Evolutionary conservation across 805 yeast species (phyloP).

Genomic region (Torulaspora quercuum): DNA sequence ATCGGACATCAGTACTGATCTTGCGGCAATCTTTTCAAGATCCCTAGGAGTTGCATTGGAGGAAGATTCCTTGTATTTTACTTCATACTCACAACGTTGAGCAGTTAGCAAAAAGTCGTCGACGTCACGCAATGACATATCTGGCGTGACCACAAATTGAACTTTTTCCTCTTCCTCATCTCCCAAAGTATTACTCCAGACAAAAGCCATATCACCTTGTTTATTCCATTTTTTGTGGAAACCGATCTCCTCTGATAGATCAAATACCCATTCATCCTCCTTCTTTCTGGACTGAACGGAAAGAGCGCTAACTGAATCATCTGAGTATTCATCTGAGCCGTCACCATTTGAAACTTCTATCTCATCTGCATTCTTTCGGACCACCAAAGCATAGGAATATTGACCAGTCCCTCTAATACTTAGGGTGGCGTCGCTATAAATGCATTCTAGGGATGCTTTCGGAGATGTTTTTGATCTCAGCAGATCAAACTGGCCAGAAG

Average conservation of each 20-base stretch:
- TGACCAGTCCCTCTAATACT: conserved; percentile 65
- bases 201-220: conserved; percentile 55
- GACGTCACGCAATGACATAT: conserved; percentile 48
- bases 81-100: conserved; percentile 69
- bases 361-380: conserved; percentile 68
- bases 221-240: conserved; percentile 51
- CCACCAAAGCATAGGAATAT: conserved; percentile 64
- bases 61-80: conserved; percentile 59
- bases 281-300: conserved; percentile 35
- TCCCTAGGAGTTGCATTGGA: conserved; percentile 44
- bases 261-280: conserved; percentile 68
- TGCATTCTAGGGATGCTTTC: conserved; percentile 78
- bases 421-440: conserved; percentile 76
- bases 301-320: conserved; percentile 36
- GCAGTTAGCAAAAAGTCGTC: conserved; percentile 61
- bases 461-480: conserved; percentile 77
- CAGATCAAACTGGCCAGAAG: conserved; percentile 75
- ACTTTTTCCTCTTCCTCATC: conserved; percentile 76
- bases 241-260: conserved; percentile 57
- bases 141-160: conserved; percentile 70
- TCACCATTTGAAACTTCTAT: conserved; percentile 50
- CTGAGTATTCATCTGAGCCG: conserved; percentile 47
- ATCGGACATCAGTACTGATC: conserved; percentile 17
- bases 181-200: conserved; percentile 84
- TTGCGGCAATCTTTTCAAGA: conserved; percentile 52